These are phyloP conservation scores for Didymella glomerata DNA, from an alignment of 2,329 filamentous ascomycete genomes.

Conservation along the genomic window DNA sequence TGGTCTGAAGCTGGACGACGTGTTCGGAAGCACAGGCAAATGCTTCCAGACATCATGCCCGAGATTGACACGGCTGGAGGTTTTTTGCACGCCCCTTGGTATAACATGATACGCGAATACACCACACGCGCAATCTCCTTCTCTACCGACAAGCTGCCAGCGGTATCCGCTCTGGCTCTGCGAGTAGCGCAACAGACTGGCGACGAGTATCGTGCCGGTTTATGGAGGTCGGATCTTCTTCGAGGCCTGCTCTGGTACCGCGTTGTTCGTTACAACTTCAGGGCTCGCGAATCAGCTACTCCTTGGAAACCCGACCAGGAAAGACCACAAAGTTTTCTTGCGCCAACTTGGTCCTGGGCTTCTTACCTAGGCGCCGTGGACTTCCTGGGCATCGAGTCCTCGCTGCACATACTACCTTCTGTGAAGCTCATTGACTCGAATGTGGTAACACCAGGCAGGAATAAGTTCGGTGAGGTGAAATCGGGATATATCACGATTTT, in stretches of 20 bases:
- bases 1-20: not conserved
- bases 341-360: not conserved
- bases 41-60: not conserved
- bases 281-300: not conserved
- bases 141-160: not conserved
- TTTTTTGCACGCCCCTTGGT: not conserved
- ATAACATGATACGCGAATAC: not conserved
- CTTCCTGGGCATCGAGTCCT: not conserved
- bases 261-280: not conserved
- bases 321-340: not conserved
- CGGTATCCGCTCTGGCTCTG: not conserved
- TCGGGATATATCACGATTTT: not conserved
- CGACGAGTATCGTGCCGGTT: not conserved
- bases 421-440: not conserved
- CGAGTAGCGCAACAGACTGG: not conserved
- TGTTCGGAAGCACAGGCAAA: not conserved
- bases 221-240: not conserved
- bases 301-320: not conserved
- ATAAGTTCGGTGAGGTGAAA: not conserved
- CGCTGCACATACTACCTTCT: not conserved
- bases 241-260: not conserved
- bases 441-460: not conserved
- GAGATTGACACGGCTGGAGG: not conserved
- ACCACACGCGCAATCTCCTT: not conserved
- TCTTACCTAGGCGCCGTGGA: not conserved